Evolutionary conservation across 148 eudicot species (phyloP).

Genomic region (Cornus florida): DNA sequence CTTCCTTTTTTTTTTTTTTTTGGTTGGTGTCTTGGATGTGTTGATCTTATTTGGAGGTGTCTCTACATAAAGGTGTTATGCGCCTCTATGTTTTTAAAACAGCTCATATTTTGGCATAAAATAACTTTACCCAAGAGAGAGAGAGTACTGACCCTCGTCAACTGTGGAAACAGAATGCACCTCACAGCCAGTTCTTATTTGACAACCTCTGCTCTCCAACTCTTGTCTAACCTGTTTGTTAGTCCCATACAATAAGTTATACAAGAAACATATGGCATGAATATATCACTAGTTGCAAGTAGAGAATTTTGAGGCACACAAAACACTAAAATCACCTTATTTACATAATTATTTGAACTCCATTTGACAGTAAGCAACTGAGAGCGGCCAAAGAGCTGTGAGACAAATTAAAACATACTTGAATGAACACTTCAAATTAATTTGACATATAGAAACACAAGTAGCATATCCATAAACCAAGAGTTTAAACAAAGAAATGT

Average conservation of each 20-base stretch:
- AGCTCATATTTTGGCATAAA: too few relatives aligned
- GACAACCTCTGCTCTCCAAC: conserved; percentile 61
- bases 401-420: not conserved
- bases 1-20: too few relatives aligned
- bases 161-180: conserved; percentile 52
- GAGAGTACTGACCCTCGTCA: conserved; percentile 50
- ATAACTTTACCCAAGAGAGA: not conserved
- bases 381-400: conserved; percentile 59
- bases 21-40: too few relatives aligned
- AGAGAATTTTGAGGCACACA: not conserved
- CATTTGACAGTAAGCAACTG: conserved; percentile 57
- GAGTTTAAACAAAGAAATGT: not conserved
- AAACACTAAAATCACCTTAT: conserved; percentile 32
- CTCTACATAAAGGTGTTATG: too few relatives aligned
- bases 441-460: not conserved
- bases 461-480: not conserved
- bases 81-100: too few relatives aligned
- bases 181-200: conserved; percentile 55
- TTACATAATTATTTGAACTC: conserved; percentile 47
- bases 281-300: not conserved
- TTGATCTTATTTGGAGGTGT: too few relatives aligned
- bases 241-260: conserved; percentile 1
- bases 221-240: conserved; percentile 52
- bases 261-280: not conserved
- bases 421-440: not conserved